Conservation (phyloP, 2,329 filamentous ascomycete genomes). For the Penicillium sp. region DNA sequence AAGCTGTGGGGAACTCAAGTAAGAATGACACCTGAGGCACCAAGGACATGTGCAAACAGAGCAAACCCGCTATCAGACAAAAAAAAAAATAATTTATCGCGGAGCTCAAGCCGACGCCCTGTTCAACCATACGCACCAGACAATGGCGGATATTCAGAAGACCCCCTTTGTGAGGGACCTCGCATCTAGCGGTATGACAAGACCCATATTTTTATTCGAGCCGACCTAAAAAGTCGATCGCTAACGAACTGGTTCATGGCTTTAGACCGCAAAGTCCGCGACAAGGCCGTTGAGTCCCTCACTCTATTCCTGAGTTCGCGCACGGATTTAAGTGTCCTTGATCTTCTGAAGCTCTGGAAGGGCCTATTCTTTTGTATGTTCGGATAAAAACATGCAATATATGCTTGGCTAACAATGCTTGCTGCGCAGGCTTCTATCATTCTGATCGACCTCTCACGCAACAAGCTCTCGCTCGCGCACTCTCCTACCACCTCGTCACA, state of each 20-base stretch:
- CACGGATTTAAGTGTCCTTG: constrained; percentile 65
- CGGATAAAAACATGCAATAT: neutral
- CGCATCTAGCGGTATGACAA: constrained; percentile 72
- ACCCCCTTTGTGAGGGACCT: constrained; percentile 80
- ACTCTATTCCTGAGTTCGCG: constrained; percentile 74
- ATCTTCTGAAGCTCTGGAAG: constrained; percentile 90
- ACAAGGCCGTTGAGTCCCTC: constrained; percentile 76
- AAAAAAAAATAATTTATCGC: constrained; percentile 33
- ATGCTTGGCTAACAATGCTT: neutral
- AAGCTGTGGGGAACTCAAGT: too few species aligned
- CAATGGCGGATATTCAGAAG: constrained; percentile 49
- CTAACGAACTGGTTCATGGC: neutral
- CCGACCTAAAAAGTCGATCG: neutral
- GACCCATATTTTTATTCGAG: neutral
- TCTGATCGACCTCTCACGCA: constrained; percentile 87
- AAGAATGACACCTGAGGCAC: constrained; percentile 2
- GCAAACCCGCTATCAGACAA: constrained; percentile 28
- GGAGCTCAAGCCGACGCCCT: constrained; percentile 8
- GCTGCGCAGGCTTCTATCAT: constrained; percentile 78
- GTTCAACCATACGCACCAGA: constrained; percentile 13
- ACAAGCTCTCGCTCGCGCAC: constrained; percentile 77
- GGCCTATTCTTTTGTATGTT: constrained; percentile 80
- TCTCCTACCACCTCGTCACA: constrained; percentile 69
- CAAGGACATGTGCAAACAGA: constrained; percentile 22
- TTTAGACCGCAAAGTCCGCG: constrained; percentile 76